Evolutionary conservation across 164 flowering plant species (phyloP), one percentile per base, ranked within the genome.

Genomic region (Buxus sempervirens): DNA sequence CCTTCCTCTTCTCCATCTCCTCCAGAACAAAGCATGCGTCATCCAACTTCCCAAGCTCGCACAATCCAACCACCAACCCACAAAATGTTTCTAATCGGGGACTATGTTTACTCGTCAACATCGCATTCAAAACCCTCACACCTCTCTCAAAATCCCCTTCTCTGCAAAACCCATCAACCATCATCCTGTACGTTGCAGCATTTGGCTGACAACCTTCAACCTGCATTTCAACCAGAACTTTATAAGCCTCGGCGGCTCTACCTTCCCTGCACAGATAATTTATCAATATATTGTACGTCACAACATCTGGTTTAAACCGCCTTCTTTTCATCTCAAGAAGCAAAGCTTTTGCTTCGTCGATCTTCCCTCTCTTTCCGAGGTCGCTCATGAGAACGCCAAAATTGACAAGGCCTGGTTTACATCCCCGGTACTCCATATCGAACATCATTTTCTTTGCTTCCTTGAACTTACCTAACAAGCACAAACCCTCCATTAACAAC

Each of bases 351-450:
- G 90, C 91, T 65, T 90, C 97, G 53, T 87, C 91, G 66, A 91
- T 73, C 69, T 78, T 76, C 72, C 98, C 96, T 62, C 82, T 81
- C 75, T 74, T 87, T 13, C 81, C 88, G 60, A 88, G 86, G 76
- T 91, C 88, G 75, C 45, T 90, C 86, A 94, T 85, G 87, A 94
- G 81, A 73, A 90, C 90, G 23, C 90, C 91, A 56, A 77, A 92
- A 81, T 90, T 90, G 60, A 84, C 79, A 26, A 70, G 71, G 32
- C 67, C 20, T 0, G 88, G 80, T 71, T 90, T 89, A 60, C 98
- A 95, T 13, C 93, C 92, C 27, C 79, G 72, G 60, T 91, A 94
- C 53, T 89, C 97, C 98, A 94, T 94, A 78, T 91, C 98, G 76
- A 91, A 94, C 97, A 91, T 91, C 81, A 91, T 15, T 76, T 94